These are phyloP conservation scores for Zopfia rhizophila DNA, from an alignment of 2,329 filamentous ascomycete genomes.

Conservation along the genomic window DNA sequence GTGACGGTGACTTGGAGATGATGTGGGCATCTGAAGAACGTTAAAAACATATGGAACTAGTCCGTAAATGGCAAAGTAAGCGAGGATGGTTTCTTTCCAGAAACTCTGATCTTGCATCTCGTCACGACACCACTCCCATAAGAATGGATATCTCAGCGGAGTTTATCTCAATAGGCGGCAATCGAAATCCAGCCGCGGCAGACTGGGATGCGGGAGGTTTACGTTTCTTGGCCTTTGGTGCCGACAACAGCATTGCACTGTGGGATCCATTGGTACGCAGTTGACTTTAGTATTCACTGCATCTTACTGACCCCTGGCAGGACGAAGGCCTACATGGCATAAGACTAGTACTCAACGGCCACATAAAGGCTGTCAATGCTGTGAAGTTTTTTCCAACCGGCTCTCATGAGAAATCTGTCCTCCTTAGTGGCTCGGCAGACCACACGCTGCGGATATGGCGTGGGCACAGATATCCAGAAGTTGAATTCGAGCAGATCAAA, in stretches of 20 bases:
- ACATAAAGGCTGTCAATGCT: constrained; percentile 82
- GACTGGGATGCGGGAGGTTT: constrained; percentile 78
- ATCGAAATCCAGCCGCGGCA: constrained; percentile 86
- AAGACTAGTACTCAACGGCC: constrained; percentile 74
- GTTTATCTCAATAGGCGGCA: constrained; percentile 82
- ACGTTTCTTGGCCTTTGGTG: constrained; percentile 85
- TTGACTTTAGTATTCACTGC: neutral
- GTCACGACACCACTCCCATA: neutral
- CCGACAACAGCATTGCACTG: constrained; percentile 86
- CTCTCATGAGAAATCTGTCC: constrained; percentile 61
- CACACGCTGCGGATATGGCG: constrained; percentile 75
- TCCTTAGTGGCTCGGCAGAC: constrained; percentile 86
- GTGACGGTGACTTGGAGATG: too few species aligned
- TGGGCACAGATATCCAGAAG: constrained; percentile 32
- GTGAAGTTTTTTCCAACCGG: constrained; percentile 77
- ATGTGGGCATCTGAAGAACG: too few species aligned
- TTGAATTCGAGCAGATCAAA: constrained; percentile 53
- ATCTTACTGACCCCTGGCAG: constrained; percentile 40
- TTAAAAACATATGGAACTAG: constrained; percentile 24
- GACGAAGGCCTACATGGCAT: constrained; percentile 67
- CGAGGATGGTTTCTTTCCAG: constrained; percentile 41
- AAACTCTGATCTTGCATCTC: neutral
- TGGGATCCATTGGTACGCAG: constrained; percentile 81
- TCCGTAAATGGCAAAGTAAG: constrained; percentile 27
- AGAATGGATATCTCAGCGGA: constrained; percentile 50